Base-by-base conservation (phyloP, 31 red algal genomes). In the Odonthalia washingtoniensis region DNA sequence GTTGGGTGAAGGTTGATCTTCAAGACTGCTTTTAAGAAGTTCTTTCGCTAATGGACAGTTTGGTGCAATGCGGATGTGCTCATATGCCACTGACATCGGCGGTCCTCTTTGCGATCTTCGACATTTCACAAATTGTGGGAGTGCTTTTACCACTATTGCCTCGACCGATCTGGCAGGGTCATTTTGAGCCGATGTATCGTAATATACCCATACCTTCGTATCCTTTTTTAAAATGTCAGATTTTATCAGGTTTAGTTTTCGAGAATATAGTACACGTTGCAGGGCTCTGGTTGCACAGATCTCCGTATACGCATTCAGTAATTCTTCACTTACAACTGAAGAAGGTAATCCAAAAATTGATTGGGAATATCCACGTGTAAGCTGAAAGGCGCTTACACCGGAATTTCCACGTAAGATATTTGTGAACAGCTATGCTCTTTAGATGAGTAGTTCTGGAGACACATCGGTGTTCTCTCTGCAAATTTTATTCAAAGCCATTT, bases 1-100 rank as follows among this genome's bases (percentile, higher is more conserved):
- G n/a, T 14, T 39, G 37, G 31, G 46, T 2, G 49, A 57, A 14
- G 21, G 49, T 57, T 57, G 12, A 57, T 57, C 49, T 57, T 57
- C 21, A 57, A 57, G 12, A 14, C 12, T 57, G 49, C 49, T 57
- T 14, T 57, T 57, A 9, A 57, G 9, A 9, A 57, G 49, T 9
- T 57, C 49, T 57, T 57, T 57, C 12, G 12, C 49, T 57, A 57
- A 21, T 57, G n/a, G n/a, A n/a, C n/a, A n/a, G n/a, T n/a, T 18
- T 3, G 76, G 52, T 24, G 41, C 76, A 2, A 80, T 1, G 1
- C 60, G 2, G 16, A 83, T 31, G 24, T 83, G 39, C 27, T 83
- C 80, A 34, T 83, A 83, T 3, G 80, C 60, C 4, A 83, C 39
- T 31, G 27, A 41, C 80, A 83, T 83, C 4, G 80, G 80, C 3